These are phyloP conservation scores for Elaeis oleifera DNA, from an alignment of 202 grass and related monocot genomes.

Conservation along the genomic window DNA sequence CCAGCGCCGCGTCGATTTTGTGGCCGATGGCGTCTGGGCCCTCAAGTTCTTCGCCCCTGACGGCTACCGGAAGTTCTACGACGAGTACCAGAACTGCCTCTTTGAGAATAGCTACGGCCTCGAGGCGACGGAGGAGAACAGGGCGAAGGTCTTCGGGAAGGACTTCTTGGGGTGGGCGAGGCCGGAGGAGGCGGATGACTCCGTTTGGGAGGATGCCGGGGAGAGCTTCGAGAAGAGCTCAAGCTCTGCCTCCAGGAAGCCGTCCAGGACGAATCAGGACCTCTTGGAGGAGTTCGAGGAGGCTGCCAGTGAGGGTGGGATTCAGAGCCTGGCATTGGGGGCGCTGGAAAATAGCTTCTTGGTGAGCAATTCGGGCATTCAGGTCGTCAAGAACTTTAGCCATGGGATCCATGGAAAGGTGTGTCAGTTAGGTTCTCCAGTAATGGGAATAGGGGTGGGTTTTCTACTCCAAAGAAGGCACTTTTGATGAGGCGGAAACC, in stretches of 20 bases:
- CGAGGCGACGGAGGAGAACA: no score
- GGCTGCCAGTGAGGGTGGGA: conserved; percentile 44
- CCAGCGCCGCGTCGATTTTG: conserved; percentile 66
- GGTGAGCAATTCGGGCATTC: conserved; percentile 53
- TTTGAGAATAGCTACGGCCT: no score
- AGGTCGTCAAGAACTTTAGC: conserved; percentile 67
- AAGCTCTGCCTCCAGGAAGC: no score
- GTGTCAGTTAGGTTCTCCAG: conserved; percentile 59
- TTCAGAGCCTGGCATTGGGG: conserved; percentile 69
- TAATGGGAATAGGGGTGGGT: conserved; percentile 24
- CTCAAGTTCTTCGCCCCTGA: conserved; percentile 60
- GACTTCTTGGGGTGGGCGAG: conserved; percentile 29
- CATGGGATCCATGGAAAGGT: conserved; percentile 78
- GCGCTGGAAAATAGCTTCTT: conserved; percentile 74
- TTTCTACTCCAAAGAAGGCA: conserved; percentile 65
- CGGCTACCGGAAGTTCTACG: conserved; percentile 49
- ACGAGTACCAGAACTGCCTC: not conserved
- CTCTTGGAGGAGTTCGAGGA: conserved; percentile 76
- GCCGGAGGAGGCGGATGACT: no score
- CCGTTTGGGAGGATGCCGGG: no score
- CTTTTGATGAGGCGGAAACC: conserved; percentile 87
- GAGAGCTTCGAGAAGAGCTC: no score
- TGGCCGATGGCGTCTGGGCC: conserved; percentile 80
- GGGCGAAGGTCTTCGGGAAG: conserved; percentile 78
- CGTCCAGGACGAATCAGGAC: conserved; percentile 17